A percentile compares a stretch with the other conserved stretches of the same genome.
Evolutionary conservation across 208 protist genomes (phyloP).

Genomic region (Phytomonas francai): DNA sequence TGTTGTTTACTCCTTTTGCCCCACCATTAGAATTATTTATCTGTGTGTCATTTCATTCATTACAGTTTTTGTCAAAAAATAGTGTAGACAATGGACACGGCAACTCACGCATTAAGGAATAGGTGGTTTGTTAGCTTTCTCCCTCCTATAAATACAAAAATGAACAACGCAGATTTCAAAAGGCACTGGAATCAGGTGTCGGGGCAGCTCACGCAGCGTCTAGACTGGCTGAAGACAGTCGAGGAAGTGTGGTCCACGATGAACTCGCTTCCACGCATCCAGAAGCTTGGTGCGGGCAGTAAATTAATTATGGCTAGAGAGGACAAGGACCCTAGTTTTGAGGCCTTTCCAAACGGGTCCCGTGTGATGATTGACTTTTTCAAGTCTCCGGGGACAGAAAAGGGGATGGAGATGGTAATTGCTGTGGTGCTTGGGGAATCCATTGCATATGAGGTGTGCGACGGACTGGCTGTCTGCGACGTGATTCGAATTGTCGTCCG

Average conservation of each 20-base stretch:
- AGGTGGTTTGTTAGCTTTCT: constrained; percentile 84
- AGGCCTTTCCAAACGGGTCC: constrained; percentile 78
- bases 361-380: constrained; percentile 69
- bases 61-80: constrained; percentile 4
- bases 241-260: constrained; percentile 88
- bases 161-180: constrained; percentile 68
- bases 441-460: constrained; percentile 41
- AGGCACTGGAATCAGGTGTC: constrained; percentile 83
- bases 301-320: constrained; percentile 80
- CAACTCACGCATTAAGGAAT: constrained; percentile 58
- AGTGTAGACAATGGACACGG: background rate
- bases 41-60: background rate
- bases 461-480: constrained; percentile 66
- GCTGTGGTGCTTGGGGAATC: constrained; percentile 69
- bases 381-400: constrained; percentile 48
- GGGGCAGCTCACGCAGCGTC: constrained; percentile 51
- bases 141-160: constrained; percentile 55
- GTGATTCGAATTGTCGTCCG: constrained; percentile 72
- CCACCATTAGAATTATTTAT: background rate
- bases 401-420: constrained; percentile 59
- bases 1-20: constrained; percentile 5
- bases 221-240: constrained; percentile 80
- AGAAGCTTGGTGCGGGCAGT: constrained; percentile 69
- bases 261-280: constrained; percentile 81
- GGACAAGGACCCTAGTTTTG: constrained; percentile 80